Conservation (phyloP, 495 filamentous ascomycete genomes). For the Pyrenula aspistea region DNA sequence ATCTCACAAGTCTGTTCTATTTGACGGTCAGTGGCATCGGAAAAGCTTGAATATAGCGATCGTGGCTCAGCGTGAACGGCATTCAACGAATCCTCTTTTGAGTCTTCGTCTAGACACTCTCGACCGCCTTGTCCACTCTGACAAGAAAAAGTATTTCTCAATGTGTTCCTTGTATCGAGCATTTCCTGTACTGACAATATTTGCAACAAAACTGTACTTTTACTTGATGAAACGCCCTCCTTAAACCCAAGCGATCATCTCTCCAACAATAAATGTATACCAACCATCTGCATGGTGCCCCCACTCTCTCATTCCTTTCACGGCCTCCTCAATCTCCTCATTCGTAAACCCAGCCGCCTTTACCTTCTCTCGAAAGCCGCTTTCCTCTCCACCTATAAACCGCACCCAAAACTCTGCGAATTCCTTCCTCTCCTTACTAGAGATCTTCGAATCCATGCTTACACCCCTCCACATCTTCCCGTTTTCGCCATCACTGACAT, state of each 20-base stretch:
- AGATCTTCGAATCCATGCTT: not conserved
- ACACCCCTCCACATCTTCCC: constrained; percentile 1
- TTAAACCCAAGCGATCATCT: constrained; percentile 24
- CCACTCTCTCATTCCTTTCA: constrained; percentile 29
- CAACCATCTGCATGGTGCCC: constrained; percentile 34
- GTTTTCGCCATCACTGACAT: not conserved
- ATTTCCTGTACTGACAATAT: no score
- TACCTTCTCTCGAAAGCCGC: constrained; percentile 3
- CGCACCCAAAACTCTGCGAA: not conserved
- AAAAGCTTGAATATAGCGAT: no score
- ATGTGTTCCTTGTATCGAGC: no score
- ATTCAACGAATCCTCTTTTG: no score
- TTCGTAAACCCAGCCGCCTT: constrained; percentile 21
- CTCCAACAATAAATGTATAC: constrained; percentile 37
- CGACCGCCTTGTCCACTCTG: no score
- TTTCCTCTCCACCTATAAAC: not conserved
- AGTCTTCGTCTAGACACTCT: no score
- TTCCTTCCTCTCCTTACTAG: not conserved
- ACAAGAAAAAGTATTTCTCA: no score
- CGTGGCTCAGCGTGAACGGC: no score
- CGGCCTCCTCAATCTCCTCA: constrained; percentile 30
- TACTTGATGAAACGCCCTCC: no score
- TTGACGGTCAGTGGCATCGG: no score
- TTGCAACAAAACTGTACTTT: no score
- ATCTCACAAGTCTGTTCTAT: no score